Base-by-base conservation (phyloP, 1,284 basidiomycete species). In the Peniophora sp. region DNA sequence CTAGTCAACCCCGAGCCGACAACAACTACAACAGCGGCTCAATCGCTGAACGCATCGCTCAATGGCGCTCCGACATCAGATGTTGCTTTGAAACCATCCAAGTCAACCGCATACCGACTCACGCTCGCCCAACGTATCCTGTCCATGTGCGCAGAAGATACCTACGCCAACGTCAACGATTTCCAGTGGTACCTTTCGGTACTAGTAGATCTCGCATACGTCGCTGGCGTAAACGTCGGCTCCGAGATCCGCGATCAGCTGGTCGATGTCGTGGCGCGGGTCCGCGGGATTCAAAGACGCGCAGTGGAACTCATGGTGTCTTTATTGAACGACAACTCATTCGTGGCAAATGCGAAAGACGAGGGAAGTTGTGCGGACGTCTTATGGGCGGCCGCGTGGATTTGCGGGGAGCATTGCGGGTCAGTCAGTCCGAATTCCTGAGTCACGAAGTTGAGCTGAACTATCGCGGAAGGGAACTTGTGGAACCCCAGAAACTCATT, bases 161-260 rank as follows among this genome's bases (percentile, higher is more conserved):
- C 87, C 6, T 99, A 97, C 61, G 83, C 85, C 50, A 88, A 95
- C 61, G 78, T 99, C 35, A 76, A 78, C 36, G 93, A 98, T 68
- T 97, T 98, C 62, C 88, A 95, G 60, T 99, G 97, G 97, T 97
- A 93, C 63, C 74, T 98, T 23, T 96, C 94, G 8, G 91, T 95
- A 2, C 81, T 97, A 22, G 78, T 97, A 44, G 92, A 97, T 59
- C 76, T 99, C 2, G 83, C 90, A 0, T 91, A 93, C 62, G 78
- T 97, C 43, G 87, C 88, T 43, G 81, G 81, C 41, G 90, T 85
- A 44, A 72, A 87, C 59, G 74, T 96, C 32, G 92, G 92, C 0
- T 58, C 68, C 0, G 78, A 84, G 58, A 85, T 97, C 53, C 77
- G 85, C 3, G 83, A 89, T 56, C 88, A 93, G 59, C 71, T 99